Conservation (phyloP, 495 filamentous ascomycete species). For the Talaromyces borbonicus region DNA sequence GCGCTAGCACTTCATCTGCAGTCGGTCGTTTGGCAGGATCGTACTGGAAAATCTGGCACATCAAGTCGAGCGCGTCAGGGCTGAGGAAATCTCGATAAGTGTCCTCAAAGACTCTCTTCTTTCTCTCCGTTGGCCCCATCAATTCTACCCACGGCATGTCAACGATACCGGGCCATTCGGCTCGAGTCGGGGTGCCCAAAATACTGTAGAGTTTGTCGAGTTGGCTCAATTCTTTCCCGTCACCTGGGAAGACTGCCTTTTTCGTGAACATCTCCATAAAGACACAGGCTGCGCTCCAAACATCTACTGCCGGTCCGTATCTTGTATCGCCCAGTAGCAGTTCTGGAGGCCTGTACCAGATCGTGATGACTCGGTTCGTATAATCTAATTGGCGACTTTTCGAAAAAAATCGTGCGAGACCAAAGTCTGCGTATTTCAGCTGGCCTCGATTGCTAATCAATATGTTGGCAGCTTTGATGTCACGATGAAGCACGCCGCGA, state of each 20-base stretch:
- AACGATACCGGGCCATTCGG: conserved; percentile 76
- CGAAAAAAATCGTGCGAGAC: conserved; percentile 91
- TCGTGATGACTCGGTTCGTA: conserved; percentile 95
- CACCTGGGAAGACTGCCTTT: conserved; percentile 90
- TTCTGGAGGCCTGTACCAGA: conserved; percentile 92
- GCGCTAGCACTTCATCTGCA: conserved; percentile 75
- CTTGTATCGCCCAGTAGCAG: conserved; percentile 88
- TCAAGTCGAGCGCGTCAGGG: conserved; percentile 71
- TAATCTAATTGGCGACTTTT: conserved; percentile 92
- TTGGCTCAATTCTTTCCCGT: conserved; percentile 89
- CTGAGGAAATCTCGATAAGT: conserved; percentile 67
- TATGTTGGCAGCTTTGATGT: conserved; percentile 94
- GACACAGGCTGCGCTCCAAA: conserved; percentile 97
- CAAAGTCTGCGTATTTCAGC: conserved; percentile 93
- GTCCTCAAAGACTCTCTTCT: conserved; percentile 70
- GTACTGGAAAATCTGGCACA: conserved; percentile 72
- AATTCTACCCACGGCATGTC: conserved; percentile 97
- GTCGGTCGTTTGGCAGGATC: conserved; percentile 79
- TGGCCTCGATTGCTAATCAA: conserved; percentile 80
- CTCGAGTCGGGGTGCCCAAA: conserved; percentile 78
- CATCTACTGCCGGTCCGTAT: conserved; percentile 90
- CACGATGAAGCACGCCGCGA: conserved; percentile 86
- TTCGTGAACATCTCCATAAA: conserved; percentile 94
- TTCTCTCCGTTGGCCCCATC: conserved; percentile 63
- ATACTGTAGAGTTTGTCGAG: conserved; percentile 90